These are phyloP conservation scores for Wickerhamomyces bovis DNA, from an alignment of 805 yeast species.

Conservation along the genomic window DNA sequence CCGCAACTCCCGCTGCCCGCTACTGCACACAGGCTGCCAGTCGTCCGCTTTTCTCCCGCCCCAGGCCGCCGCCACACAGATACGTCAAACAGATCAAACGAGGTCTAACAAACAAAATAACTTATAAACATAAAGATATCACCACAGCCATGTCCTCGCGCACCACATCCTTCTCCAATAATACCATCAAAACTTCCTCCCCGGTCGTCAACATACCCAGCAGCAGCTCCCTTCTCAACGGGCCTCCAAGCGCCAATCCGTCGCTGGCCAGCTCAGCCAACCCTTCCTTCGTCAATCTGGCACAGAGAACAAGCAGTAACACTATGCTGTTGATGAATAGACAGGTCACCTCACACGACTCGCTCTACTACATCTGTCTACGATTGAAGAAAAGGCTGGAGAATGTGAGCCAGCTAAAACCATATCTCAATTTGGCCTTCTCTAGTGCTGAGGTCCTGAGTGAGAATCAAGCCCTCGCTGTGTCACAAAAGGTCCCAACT, in stretches of 20 bases:
- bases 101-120: too few species aligned
- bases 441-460: constrained; percentile 61
- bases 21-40: too few species aligned
- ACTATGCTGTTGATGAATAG: constrained; percentile 51
- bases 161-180: not conserved
- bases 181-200: not conserved
- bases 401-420: constrained; percentile 58
- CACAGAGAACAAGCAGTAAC: constrained; percentile 7
- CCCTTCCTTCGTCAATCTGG: constrained; percentile 8
- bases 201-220: not conserved
- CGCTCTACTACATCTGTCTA: constrained; percentile 62
- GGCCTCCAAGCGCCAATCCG: not conserved
- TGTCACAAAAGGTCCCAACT: constrained; percentile 31
- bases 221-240: not conserved
- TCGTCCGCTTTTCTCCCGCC: not conserved
- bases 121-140: too few species aligned
- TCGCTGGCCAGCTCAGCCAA: constrained; percentile 5
- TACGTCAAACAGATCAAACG: too few species aligned
- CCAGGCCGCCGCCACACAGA: too few species aligned
- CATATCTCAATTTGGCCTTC: constrained; percentile 59
- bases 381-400: constrained; percentile 50
- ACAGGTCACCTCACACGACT: constrained; percentile 56
- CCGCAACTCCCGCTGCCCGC: too few species aligned
- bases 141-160: not conserved
- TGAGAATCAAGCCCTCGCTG: constrained; percentile 59